These are phyloP conservation scores for Coix lacrymajobi DNA, from an alignment of 176 grass and related monocot species.

Conservation along the genomic window DNA sequence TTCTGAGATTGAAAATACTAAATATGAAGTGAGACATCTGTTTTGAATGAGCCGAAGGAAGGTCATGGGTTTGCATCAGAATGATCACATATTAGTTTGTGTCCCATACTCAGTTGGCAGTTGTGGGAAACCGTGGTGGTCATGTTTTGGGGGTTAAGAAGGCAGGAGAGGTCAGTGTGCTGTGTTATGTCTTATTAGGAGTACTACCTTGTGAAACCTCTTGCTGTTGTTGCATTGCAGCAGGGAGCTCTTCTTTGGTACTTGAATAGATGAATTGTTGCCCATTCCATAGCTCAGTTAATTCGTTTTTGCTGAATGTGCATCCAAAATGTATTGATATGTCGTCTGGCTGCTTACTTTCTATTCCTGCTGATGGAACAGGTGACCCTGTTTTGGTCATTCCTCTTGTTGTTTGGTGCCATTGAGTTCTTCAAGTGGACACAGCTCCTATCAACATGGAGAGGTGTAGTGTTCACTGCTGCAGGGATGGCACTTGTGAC, in stretches of 20 bases:
- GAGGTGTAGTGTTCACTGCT: constrained; percentile 44
- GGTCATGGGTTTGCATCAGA: background rate
- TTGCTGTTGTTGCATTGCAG: background rate
- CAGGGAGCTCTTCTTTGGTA: background rate
- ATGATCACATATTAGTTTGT: background rate
- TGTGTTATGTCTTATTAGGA: background rate
- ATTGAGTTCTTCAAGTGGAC: constrained; percentile 66
- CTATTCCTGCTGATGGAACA: constrained; percentile 18
- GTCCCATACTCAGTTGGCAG: background rate
- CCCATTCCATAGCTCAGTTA: background rate
- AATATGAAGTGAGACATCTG: background rate
- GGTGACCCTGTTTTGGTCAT: constrained; percentile 70
- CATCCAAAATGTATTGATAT: background rate
- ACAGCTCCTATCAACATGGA: constrained; percentile 57
- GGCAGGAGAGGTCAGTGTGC: background rate
- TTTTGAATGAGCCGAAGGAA: background rate
- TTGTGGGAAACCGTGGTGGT: background rate
- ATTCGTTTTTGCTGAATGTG: background rate
- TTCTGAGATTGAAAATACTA: background rate
- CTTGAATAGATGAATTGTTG: background rate
- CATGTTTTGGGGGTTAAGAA: background rate
- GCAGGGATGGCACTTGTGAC: constrained; percentile 45
- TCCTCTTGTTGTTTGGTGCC: constrained; percentile 52
- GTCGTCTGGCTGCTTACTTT: background rate
- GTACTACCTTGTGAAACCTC: background rate